A percentile compares a stretch with the other conserved stretches of the same genome.
Evolutionary conservation across 768 basidiomycete species (phyloP).

Genomic region (Boletus rufocinnamomeus): DNA sequence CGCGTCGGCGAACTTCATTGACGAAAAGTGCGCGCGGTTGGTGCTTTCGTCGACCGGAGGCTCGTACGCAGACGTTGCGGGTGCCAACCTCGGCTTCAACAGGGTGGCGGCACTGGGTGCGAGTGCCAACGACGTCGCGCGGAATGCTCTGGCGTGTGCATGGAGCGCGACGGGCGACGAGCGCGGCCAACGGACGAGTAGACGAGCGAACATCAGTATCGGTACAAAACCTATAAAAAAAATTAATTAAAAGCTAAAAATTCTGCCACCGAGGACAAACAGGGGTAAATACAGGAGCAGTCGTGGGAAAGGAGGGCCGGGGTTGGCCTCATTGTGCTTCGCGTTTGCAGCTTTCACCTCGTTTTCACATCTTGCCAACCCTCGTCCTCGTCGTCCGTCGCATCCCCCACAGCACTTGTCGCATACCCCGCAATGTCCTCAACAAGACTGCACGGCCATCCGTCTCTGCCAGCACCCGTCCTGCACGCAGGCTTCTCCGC

Average conservation of each 20-base stretch:
- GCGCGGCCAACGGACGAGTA: constrained; percentile 28
- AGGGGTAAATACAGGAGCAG: constrained; percentile 19
- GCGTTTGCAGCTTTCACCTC: constrained; percentile 26
- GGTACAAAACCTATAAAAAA: not conserved
- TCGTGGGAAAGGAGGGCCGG: constrained; percentile 25
- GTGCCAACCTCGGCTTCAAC: constrained; percentile 13
- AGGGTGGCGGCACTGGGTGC: constrained; percentile 12
- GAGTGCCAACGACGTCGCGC: constrained; percentile 10
- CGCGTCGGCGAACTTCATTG: constrained; percentile 31
- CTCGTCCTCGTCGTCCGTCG: constrained; percentile 23
- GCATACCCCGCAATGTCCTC: constrained; percentile 44
- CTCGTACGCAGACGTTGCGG: not conserved
- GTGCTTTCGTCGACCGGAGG: constrained; percentile 19
- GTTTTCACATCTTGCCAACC: constrained; percentile 17
- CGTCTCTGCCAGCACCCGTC: constrained; percentile 72
- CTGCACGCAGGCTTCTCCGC: constrained; percentile 69
- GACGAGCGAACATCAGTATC: constrained; percentile 25
- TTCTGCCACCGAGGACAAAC: constrained; percentile 23
- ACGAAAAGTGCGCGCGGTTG: constrained; percentile 31
- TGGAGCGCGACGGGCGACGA: constrained; percentile 12
- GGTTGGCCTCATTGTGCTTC: constrained; percentile 29
- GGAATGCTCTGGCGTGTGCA: constrained; percentile 18
- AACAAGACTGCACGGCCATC: constrained; percentile 58
- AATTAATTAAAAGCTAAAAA: not conserved
- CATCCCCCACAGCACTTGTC: constrained; percentile 3